Conservation (phyloP, 2,329 filamentous ascomycete species). For the Calonectria pteridis region DNA sequence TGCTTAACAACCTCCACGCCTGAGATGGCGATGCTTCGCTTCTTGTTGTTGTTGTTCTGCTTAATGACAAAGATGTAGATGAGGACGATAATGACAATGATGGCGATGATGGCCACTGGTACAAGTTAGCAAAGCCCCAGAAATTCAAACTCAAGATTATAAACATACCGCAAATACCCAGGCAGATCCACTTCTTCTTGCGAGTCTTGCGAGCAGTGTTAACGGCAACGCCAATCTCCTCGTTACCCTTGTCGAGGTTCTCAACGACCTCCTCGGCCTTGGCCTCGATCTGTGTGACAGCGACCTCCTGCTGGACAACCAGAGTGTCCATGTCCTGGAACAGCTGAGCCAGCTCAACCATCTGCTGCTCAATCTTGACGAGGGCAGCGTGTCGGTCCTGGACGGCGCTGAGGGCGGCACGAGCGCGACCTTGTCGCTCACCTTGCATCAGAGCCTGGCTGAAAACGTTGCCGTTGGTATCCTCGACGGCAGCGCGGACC, state of each 20-base stretch:
- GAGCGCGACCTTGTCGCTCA: slow-evolving; percentile 84
- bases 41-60: slow-evolving; percentile 47
- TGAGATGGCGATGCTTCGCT: slow-evolving; percentile 45
- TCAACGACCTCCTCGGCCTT: slow-evolving; percentile 88
- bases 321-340: slow-evolving; percentile 92
- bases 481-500: slow-evolving; percentile 81
- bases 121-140: slow-evolving; percentile 42
- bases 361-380: slow-evolving; percentile 90
- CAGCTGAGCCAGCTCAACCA: slow-evolving; percentile 87
- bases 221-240: slow-evolving; percentile 85
- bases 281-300: slow-evolving; percentile 84
- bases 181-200: slow-evolving; percentile 97
- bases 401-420: slow-evolving; percentile 82
- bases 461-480: slow-evolving; percentile 84
- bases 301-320: slow-evolving; percentile 86
- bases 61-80: slow-evolving; percentile 61
- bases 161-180: slow-evolving; percentile 76
- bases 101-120: slow-evolving; percentile 63
- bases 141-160: neutral
- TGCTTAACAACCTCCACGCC: slow-evolving; percentile 41
- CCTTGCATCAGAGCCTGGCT: slow-evolving; percentile 86
- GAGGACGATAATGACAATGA: slow-evolving; percentile 65
- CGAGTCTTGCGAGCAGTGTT: slow-evolving; percentile 82
- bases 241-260: slow-evolving; percentile 87
- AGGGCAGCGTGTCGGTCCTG: slow-evolving; percentile 87